Evolutionary conservation across 2,329 filamentous ascomycete species (phyloP).

Genomic region (Hypomyces rosellus): DNA sequence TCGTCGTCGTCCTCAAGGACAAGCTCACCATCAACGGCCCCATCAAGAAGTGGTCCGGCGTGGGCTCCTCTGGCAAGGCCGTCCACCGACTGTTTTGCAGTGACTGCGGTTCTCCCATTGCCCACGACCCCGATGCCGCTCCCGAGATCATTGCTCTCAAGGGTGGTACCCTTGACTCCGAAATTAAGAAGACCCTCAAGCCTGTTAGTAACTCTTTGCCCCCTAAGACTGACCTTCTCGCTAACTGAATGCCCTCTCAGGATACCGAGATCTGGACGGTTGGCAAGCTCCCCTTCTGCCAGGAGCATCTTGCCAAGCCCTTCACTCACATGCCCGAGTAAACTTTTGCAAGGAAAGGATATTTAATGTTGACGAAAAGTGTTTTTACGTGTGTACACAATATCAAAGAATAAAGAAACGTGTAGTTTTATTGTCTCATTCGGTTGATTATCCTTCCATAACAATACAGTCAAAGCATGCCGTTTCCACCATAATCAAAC

Average conservation of each 20-base stretch:
- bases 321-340: slow-evolving; percentile 60
- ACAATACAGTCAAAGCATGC: too few species aligned
- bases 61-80: slow-evolving; percentile 53
- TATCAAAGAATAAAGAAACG: too few species aligned
- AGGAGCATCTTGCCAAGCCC: slow-evolving; percentile 56
- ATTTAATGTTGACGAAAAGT: neutral
- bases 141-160: slow-evolving; percentile 64
- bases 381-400: neutral
- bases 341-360: slow-evolving; percentile 6
- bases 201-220: slow-evolving; percentile 39
- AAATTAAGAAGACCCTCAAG: slow-evolving; percentile 63
- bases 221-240: too few species aligned
- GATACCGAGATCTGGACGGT: slow-evolving; percentile 65
- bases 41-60: slow-evolving; percentile 57
- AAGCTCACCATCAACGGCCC: slow-evolving; percentile 58
- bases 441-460: too few species aligned
- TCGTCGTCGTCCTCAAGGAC: slow-evolving; percentile 59
- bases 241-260: slow-evolving; percentile 26
- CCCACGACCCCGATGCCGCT: slow-evolving; percentile 65
- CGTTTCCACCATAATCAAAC: too few species aligned
- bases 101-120: slow-evolving; percentile 63
- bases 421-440: too few species aligned
- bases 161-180: slow-evolving; percentile 55
- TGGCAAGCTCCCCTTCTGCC: slow-evolving; percentile 63
- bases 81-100: slow-evolving; percentile 65